phyloP scores from a whole-genome alignment of 192 early-diverging fungal species.

The Mortierella alpina region DNA sequence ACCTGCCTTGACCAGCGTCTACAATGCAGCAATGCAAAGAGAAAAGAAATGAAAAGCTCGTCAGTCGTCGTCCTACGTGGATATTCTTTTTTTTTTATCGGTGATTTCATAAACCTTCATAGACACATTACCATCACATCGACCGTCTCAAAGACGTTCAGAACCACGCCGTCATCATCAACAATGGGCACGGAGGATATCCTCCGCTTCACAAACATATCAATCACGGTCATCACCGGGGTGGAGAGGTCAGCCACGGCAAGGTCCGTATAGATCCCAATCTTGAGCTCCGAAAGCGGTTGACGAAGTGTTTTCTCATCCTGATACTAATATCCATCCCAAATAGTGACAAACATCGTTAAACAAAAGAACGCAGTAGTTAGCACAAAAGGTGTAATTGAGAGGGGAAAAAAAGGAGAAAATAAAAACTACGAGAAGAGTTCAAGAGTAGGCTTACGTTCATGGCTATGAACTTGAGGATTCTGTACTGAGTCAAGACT shows the following conservation, averaged over 20 bases:
- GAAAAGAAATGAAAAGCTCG: neutral
- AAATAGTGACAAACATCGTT: neutral
- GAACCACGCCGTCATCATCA: constrained; percentile 82
- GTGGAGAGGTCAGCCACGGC: constrained; percentile 83
- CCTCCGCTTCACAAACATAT: constrained; percentile 90
- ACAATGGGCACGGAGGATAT: constrained; percentile 96
- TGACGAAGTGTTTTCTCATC: constrained; percentile 71
- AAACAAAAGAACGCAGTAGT: neutral
- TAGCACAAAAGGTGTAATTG: neutral
- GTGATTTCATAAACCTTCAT: neutral
- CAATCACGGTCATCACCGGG: constrained; percentile 89
- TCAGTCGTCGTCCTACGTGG: neutral
- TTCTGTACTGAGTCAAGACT: constrained; percentile 89
- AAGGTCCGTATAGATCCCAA: constrained; percentile 89
- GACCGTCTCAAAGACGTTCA: constrained; percentile 97
- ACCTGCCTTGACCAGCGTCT: constrained; percentile 76
- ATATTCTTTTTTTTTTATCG: neutral
- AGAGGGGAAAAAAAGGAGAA: neutral
- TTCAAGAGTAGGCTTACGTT: constrained; percentile 65
- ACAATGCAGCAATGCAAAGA: neutral
- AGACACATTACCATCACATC: constrained; percentile 85
- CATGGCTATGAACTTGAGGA: constrained; percentile 88
- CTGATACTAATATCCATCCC: constrained; percentile 50
- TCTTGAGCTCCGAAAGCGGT: constrained; percentile 80
- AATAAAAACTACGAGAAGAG: too few relatives aligned